Evolutionary conservation across 148 eudicot genomes (phyloP), one percentile per base, ranked within the genome.

Genomic region (Rhododendron henanense): DNA sequence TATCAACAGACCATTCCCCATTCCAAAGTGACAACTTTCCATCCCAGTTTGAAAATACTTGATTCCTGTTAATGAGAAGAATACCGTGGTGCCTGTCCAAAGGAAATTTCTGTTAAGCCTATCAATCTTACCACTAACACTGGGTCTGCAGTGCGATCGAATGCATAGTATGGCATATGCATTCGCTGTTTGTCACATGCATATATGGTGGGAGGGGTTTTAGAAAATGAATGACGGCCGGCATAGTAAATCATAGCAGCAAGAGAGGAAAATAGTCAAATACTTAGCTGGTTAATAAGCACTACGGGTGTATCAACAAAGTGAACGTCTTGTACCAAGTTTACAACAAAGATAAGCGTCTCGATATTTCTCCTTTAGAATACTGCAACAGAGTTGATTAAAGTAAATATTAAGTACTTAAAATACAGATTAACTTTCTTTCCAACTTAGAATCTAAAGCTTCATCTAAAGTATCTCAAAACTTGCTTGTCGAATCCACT

Each of bases 341-440:
- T 23, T 47, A 47, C 81, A 77, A 23, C 35, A 23, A 45, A 79
- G 13, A 7, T 8, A 5, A 23, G 31, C 81, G n/a, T 23, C 33
- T 9, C 19, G 1, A 33, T 16, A 37, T 74, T 74, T 16, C 75
- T 10, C 50, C 47, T 41, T 41, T 1, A 8, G 33, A 78, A 47
- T 78, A 48, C 81, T 45, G 23, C 16, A 1, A 78, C 15, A 45
- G 13, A 78, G 16, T 1, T 78, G 51, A n/a, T 44, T 1, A 23
- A 10, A 23, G 50, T 15, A 23, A 4, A 45, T 23, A 44, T n/a
- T 69, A 41, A 41, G 45, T 41, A 28, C 37, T 25, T 79, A 48
- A 41, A 35, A 13, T 79, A 50, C 82, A 79, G 21, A 28, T 79
- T 79, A 79, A n/a, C 51, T 48, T 79, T 79, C 81, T 78, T 23